These are phyloP conservation scores for Colletotrichum chlorophyti DNA, from an alignment of 2,329 filamentous ascomycete species.

Conservation along the genomic window DNA sequence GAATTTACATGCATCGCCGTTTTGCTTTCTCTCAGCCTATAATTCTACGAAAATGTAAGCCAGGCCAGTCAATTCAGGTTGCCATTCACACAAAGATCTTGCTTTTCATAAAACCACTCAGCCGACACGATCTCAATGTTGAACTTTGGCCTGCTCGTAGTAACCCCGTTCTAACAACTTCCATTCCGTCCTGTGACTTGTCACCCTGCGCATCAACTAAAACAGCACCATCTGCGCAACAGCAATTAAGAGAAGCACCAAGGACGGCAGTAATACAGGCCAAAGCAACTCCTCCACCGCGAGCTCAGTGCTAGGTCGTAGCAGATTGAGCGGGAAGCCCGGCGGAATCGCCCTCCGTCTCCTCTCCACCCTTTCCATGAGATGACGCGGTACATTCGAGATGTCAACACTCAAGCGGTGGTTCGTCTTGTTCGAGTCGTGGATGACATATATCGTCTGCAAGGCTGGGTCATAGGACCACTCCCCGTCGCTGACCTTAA, in stretches of 20 bases:
- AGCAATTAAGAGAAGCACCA: not conserved
- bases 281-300: slow-evolving; percentile 18
- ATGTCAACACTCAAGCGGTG: slow-evolving; percentile 36
- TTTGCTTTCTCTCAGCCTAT: too few species aligned
- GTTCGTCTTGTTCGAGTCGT: slow-evolving; percentile 9
- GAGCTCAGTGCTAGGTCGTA: slow-evolving; percentile 10
- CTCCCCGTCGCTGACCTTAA: slow-evolving; percentile 37
- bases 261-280: slow-evolving; percentile 6
- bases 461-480: slow-evolving; percentile 37
- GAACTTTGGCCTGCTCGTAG: too few species aligned
- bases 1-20: too few species aligned
- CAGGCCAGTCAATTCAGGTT: too few species aligned
- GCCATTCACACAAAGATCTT: too few species aligned
- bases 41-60: too few species aligned
- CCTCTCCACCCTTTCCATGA: slow-evolving; percentile 25
- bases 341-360: slow-evolving; percentile 18
- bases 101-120: too few species aligned
- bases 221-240: slow-evolving; percentile 7
- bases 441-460: slow-evolving; percentile 39
- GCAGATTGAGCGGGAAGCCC: slow-evolving; percentile 13
- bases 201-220: not conserved
- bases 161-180: too few species aligned
- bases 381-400: slow-evolving; percentile 31
- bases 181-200: too few species aligned
- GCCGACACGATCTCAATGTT: too few species aligned